Conservation (phyloP, 306 rosid genomes). For the Urtica urens region DNA sequence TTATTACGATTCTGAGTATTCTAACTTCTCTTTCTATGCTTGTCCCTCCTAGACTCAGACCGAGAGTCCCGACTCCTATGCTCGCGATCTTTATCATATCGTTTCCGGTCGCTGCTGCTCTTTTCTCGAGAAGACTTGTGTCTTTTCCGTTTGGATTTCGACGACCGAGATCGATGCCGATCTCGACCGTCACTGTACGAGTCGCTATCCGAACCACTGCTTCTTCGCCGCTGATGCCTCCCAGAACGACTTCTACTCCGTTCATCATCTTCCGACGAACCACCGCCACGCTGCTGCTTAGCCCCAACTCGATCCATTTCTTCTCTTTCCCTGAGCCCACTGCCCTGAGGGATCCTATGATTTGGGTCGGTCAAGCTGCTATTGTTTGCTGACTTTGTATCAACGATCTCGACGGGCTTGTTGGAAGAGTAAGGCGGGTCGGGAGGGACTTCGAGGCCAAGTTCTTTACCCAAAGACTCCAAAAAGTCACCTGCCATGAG, state of each 20-base stretch:
- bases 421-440: conserved; percentile 41
- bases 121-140: conserved; percentile 58
- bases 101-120: conserved; percentile 44
- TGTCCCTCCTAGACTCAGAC: conserved; percentile 40
- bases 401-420: conserved; percentile 24
- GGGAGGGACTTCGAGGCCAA: conserved; percentile 88
- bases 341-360: too few species aligned
- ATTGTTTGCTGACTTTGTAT: too few species aligned
- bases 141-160: conserved; percentile 46
- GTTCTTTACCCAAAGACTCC: conserved; percentile 93
- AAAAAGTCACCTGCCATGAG: conserved; percentile 92
- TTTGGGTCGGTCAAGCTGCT: conserved; percentile 14
- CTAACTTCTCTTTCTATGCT: conserved; percentile 26
- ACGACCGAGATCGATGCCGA: conserved; percentile 31
- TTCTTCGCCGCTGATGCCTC: conserved; percentile 36
- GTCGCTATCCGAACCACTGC: conserved; percentile 44
- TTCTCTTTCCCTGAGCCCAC: conserved; percentile 23
- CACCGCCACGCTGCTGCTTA: conserved; percentile 31
- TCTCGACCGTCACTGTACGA: conserved; percentile 36
- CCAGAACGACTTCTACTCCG: conserved; percentile 49
- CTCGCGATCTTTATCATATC: conserved; percentile 48
- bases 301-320: conserved; percentile 23
- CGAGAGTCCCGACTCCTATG: conserved; percentile 45
- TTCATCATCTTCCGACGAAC: conserved; percentile 53
- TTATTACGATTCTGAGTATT: too few species aligned